Percentiles rank a stretch among this genome's conserved stretches.
phyloP scores from a whole-genome alignment of 176 grass and related monocot genomes.

The Oryza australiensis region DNA sequence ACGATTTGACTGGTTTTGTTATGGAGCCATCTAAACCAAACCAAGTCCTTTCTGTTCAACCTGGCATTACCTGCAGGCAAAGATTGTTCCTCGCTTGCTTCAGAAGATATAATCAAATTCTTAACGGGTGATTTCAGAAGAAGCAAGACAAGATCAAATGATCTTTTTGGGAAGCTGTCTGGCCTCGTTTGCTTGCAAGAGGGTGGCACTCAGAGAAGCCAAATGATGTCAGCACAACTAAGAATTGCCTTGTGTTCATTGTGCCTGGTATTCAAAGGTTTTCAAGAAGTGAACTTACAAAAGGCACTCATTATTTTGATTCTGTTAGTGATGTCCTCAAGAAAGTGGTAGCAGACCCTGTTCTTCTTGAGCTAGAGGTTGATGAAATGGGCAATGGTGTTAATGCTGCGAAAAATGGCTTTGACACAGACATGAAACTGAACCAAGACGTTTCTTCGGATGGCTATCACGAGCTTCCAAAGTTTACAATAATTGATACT shows the following conservation, averaged over 20 bases:
- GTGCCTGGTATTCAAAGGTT: conserved; percentile 69
- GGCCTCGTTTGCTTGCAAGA: conserved; percentile 90
- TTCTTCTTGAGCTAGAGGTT: conserved; percentile 70
- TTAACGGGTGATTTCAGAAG: conserved; percentile 92
- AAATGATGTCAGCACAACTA: conserved; percentile 64
- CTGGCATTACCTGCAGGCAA: conserved; percentile 86
- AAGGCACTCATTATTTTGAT: conserved; percentile 94
- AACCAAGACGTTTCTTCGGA: conserved; percentile 42
- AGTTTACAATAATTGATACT: conserved; percentile 94
- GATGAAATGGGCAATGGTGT: conserved; percentile 34
- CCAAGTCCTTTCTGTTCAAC: conserved; percentile 43
- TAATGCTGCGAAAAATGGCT: conserved; percentile 40
- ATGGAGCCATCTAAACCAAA: conserved; percentile 62
- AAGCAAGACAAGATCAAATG: conserved; percentile 90
- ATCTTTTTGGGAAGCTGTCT: conserved; percentile 98
- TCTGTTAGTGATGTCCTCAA: conserved; percentile 84
- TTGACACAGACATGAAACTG: conserved; percentile 31
- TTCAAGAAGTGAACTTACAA: conserved; percentile 70
- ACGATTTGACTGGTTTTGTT: conserved; percentile 72
- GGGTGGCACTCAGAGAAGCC: conserved; percentile 98
- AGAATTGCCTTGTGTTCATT: conserved; percentile 74
- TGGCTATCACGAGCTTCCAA: conserved; percentile 58
- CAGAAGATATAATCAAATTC: conserved; percentile 87
- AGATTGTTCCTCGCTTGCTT: conserved; percentile 75
- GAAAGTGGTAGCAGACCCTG: conserved; percentile 66